Evolutionary conservation across 176 grass and related monocot species (phyloP), one percentile per base, ranked within the genome.

Genomic region (Oryza meyeriana): DNA sequence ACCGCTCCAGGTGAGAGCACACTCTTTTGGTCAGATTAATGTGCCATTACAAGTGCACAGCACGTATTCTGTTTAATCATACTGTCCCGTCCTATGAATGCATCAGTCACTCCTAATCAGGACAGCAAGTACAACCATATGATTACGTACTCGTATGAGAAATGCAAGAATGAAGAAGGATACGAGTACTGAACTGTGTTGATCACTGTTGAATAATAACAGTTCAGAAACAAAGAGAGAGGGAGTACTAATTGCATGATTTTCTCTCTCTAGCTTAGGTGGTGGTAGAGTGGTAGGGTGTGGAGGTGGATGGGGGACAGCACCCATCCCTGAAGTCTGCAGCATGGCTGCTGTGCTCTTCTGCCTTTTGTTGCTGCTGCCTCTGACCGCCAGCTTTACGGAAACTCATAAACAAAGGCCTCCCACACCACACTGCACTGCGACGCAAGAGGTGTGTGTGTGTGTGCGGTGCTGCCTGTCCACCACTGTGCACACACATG

Each of bases 341-440:
- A 69, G 81, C 84, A 82, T 81, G 87, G 91, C 86, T 91, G 91
- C 86, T 83, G 88, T 78, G 48, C 84, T 90, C 82, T 89, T 90
- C 88, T 89, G 81, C 88, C 86, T 91, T 91, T 93, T 91, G 88
- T 83, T 83, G 88, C 78, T 85, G 88, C 72, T 64, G 90, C 82
- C 89, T 85, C 82, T 80, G 85, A 57, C 83, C 31, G n/a, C 81
- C 82, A 70, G 87, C 81, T 81, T 94, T 94, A 91, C 84, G 84
- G 89, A 94, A 97, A 94, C 88, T 91, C 86, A 87, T 87, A 91
- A 91, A 91, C 86, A 89, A 97, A 82, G n/a, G 50, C 50, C 50
- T 58, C n/a, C 14, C 12, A 14, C 38, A 55, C 38, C 44, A 58
- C 40, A 52, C 33, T 5, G 33, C 38, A 4, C 20, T 16, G 79